Conservation (phyloP, 331 rosid species). For the Phaseolus coccineus region DNA sequence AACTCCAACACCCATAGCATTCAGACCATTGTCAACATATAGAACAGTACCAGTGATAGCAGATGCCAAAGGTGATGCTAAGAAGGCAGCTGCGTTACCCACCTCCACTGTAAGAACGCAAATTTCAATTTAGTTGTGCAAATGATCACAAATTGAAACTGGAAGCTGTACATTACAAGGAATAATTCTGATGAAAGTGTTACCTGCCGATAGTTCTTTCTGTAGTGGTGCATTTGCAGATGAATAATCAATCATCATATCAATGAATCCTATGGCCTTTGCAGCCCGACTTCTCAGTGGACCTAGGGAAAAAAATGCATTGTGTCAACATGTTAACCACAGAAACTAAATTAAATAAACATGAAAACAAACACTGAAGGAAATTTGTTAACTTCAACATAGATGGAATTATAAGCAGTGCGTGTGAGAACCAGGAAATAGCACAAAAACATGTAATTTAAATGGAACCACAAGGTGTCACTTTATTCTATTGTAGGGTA, state of each 20-base stretch:
- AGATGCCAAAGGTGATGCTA: conserved; percentile 89
- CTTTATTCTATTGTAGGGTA: background rate
- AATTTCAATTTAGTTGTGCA: conserved; percentile 36
- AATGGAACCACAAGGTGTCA: background rate
- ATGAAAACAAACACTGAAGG: conserved; percentile 7
- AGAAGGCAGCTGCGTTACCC: conserved; percentile 84
- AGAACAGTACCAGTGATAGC: conserved; percentile 84
- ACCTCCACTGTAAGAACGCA: conserved; percentile 72
- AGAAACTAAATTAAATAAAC: conserved; percentile 5
- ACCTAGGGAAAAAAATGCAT: conserved; percentile 52
- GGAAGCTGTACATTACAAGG: background rate
- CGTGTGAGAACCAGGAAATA: background rate
- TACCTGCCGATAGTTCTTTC: conserved; percentile 93
- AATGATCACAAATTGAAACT: conserved; percentile 6
- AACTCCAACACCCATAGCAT: conserved; percentile 90
- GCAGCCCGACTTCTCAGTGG: conserved; percentile 98
- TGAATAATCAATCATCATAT: conserved; percentile 93
- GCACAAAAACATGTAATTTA: background rate
- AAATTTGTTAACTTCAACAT: conserved; percentile 48
- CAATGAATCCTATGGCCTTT: conserved; percentile 93
- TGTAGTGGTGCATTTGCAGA: conserved; percentile 82
- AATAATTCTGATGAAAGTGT: conserved; percentile 11
- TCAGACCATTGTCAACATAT: conserved; percentile 86
- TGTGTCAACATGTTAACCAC: conserved; percentile 25
- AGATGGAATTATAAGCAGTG: background rate